Evolutionary conservation across 352 stramenopile species (phyloP), one percentile per base, ranked within the genome.

Genomic region (Pseudoperonospora humuli): DNA sequence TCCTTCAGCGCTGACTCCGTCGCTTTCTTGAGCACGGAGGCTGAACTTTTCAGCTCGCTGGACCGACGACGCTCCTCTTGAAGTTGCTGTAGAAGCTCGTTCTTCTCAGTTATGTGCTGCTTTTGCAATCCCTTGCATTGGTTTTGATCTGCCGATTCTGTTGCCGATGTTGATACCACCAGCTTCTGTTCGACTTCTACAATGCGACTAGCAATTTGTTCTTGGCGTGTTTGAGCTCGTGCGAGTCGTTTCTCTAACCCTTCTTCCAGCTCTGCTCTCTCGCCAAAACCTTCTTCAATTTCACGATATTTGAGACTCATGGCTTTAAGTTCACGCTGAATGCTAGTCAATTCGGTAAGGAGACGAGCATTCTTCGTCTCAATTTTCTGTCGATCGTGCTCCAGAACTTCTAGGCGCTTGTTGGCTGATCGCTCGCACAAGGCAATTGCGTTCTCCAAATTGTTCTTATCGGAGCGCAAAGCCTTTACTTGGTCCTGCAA

Each of bases 341-440:
- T 11, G 7, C 28, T 39, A 36, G 26, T n/a, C 14, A 50, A 43
- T 18, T 51, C 43, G 19, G 10, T 18, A 38, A 50, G 49, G 35
- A 64, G 54, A 0, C n/a, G 34, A 10, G 1, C 1, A 29, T 59
- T 64, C 10, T 64, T 49, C 8, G 9, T 28, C 13, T 64, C 42
- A 38, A 50, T 38, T 2, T 20, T 32, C 24, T 58, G 25, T 10
- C 48, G 38, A 23, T 46, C 48, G 11, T 33, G 33, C 7, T 58
- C 48, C 2, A 63, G 17, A 13, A 15, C 23, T 42, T 42, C 21
- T 7, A 63, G 11, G 23, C 49, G 43, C 2, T 58, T 44, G 17
- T 58, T 39, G 10, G 38, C 42, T 28, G 48, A 54, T 42, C 29
- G 49, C 42, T 63, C 48, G 28, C 54, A 58, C 7, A 45, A 50